A percentile compares a stretch with the other conserved stretches of the same genome.
Conservation (phyloP, 2,329 filamentous ascomycete genomes). For the Tolypocladium sp. region DNA sequence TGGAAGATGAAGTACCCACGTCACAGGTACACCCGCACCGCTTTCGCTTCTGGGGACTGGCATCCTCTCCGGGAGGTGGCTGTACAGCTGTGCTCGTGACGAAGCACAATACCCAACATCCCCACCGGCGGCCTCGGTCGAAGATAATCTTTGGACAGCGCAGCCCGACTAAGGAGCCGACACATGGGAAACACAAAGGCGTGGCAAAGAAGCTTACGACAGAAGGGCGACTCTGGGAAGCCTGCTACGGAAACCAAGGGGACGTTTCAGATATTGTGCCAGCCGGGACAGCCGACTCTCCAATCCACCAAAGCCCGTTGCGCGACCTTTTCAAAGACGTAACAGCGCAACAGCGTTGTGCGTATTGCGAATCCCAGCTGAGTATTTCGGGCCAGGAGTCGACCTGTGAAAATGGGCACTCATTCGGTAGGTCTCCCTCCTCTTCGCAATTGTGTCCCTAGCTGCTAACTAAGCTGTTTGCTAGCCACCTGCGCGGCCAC, state of each 20-base stretch:
- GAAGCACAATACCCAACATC: conserved; percentile 37
- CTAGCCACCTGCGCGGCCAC: conserved; percentile 46
- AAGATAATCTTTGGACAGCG: conserved; percentile 28
- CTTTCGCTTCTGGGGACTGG: conserved; percentile 44
- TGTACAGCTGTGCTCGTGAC: conserved; percentile 41
- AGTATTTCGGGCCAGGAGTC: conserved; percentile 22
- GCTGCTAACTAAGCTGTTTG: neutral
- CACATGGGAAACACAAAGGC: conserved; percentile 2
- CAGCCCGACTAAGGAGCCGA: conserved; percentile 1
- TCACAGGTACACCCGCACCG: conserved; percentile 39
- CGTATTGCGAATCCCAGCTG: conserved; percentile 34
- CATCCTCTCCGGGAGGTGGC: conserved; percentile 40
- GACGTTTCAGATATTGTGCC: conserved; percentile 31
- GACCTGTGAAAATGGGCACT: conserved; percentile 28
- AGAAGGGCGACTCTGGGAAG: conserved; percentile 47
- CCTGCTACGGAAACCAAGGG: conserved; percentile 46
- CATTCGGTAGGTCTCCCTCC: conserved; percentile 24
- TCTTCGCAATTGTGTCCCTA: neutral
- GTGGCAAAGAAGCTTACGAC: conserved; percentile 29
- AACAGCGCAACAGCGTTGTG: conserved; percentile 29
- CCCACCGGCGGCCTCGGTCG: conserved; percentile 30
- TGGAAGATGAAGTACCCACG: conserved; percentile 15
- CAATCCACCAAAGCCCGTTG: conserved; percentile 15
- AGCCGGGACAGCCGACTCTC: conserved; percentile 6
- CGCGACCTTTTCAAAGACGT: conserved; percentile 28